Conservation (phyloP, 176 grass and related monocot genomes). For the Hsuehochloa calcarea region DNA sequence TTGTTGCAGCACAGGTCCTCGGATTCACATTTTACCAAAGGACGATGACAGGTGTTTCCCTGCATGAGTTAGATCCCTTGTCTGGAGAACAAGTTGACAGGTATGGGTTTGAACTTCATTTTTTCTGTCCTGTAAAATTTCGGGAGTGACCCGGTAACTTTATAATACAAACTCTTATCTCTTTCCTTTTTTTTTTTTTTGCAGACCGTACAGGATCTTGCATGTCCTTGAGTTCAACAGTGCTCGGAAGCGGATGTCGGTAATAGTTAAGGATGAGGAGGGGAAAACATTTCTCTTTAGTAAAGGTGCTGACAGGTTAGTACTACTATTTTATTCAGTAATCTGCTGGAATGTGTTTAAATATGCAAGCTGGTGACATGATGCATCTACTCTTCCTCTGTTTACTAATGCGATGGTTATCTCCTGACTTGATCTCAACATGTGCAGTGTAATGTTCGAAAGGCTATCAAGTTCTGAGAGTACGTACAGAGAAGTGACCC, state of each 20-base stretch:
- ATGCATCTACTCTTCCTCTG: not conserved
- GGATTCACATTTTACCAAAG: slow-evolving; percentile 84
- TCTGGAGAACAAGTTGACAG: slow-evolving; percentile 57
- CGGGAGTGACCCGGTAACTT: not conserved
- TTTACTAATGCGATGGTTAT: not conserved
- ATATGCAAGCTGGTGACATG: not conserved
- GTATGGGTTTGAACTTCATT: slow-evolving; percentile 30
- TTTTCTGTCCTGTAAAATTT: not conserved
- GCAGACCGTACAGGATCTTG: slow-evolving; percentile 68
- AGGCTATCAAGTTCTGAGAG: slow-evolving; percentile 55
- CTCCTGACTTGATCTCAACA: slow-evolving; percentile 20
- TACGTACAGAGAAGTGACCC: slow-evolving; percentile 55
- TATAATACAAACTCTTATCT: not conserved
- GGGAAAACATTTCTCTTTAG: slow-evolving; percentile 65
- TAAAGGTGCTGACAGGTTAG: slow-evolving; percentile 93
- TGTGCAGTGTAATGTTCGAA: slow-evolving; percentile 81
- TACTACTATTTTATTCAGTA: not conserved
- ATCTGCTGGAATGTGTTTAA: slow-evolving; percentile 7
- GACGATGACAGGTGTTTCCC: slow-evolving; percentile 59
- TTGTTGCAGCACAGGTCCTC: slow-evolving; percentile 68
- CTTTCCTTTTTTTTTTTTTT: too few species aligned
- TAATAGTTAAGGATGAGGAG: slow-evolving; percentile 70
- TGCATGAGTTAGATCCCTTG: slow-evolving; percentile 61
- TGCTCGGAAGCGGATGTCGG: slow-evolving; percentile 80
- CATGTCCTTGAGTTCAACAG: slow-evolving; percentile 93